A percentile compares a stretch with the other conserved stretches of the same genome.
phyloP scores from a whole-genome alignment of 2,329 filamentous ascomycete genomes.

The Aspergillus tubingensis region DNA sequence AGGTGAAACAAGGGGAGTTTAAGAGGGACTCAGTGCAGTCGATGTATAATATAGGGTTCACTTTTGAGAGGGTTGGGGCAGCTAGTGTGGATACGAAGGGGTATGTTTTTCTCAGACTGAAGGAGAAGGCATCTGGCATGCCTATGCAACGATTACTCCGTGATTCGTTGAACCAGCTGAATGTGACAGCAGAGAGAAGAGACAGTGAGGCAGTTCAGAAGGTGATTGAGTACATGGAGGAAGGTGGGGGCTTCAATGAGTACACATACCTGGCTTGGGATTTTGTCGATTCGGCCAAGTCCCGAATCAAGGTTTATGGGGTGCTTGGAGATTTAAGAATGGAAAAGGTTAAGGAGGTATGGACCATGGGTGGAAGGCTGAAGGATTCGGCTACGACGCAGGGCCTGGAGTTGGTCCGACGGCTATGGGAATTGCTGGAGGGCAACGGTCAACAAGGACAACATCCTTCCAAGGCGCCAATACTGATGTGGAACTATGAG shows the following conservation, averaged over 20 bases:
- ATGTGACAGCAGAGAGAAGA: not conserved
- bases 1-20: not conserved
- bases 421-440: constrained; percentile 2
- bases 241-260: not conserved
- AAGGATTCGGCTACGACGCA: not conserved
- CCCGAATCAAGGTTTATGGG: constrained; percentile 4
- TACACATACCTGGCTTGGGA: constrained; percentile 8
- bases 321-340: not conserved
- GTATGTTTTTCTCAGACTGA: not conserved
- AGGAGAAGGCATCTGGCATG: not conserved
- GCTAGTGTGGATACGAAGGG: not conserved
- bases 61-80: not conserved
- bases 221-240: not conserved
- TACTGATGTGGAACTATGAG: constrained; percentile 2
- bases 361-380: not conserved
- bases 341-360: not conserved
- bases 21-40: not conserved
- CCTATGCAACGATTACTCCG: not conserved
- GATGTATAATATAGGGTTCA: not conserved
- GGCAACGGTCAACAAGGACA: not conserved
- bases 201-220: not conserved
- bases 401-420: constrained; percentile 1
- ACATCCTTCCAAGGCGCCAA: not conserved
- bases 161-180: not conserved
- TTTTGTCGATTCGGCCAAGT: not conserved